Evolutionary conservation across 345 rosid species (phyloP).

Genomic region (Pistacia atlantica): DNA sequence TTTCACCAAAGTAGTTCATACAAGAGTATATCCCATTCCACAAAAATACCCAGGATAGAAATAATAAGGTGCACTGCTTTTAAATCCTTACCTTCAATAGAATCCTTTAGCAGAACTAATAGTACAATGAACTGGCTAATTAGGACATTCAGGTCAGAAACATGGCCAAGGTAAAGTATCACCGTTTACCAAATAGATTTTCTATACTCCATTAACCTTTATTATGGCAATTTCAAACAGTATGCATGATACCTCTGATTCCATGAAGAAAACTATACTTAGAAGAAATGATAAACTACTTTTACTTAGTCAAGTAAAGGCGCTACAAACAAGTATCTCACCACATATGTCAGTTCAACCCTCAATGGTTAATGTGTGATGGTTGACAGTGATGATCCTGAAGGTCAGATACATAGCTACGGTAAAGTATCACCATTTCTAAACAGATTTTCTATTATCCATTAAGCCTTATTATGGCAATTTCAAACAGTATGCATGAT

Average conservation of each 20-base stretch:
- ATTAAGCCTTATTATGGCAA: slow-evolving; percentile 1
- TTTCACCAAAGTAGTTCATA: background rate
- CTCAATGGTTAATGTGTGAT: background rate
- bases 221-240: background rate
- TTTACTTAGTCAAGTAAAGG: background rate
- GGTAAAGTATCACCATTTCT: background rate
- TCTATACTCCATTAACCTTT: slow-evolving; percentile 1
- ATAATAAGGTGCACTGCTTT: background rate
- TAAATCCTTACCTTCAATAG: background rate
- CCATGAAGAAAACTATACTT: background rate
- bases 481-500: background rate
- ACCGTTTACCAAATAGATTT: background rate
- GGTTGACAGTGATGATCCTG: background rate
- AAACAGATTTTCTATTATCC: slow-evolving; percentile 6
- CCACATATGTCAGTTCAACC: slow-evolving; percentile 29
- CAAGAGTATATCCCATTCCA: background rate
- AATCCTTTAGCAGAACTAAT: background rate
- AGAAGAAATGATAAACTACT: background rate
- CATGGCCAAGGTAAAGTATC: background rate
- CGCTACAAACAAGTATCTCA: slow-evolving; percentile 34
- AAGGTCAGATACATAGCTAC: background rate
- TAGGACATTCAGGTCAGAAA: slow-evolving; percentile 7
- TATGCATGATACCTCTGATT: background rate
- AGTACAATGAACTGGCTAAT: background rate
- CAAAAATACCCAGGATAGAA: background rate